Evolutionary conservation across 1,139 yeast genomes (phyloP).

Genomic region (Starmera stellimalicola): DNA sequence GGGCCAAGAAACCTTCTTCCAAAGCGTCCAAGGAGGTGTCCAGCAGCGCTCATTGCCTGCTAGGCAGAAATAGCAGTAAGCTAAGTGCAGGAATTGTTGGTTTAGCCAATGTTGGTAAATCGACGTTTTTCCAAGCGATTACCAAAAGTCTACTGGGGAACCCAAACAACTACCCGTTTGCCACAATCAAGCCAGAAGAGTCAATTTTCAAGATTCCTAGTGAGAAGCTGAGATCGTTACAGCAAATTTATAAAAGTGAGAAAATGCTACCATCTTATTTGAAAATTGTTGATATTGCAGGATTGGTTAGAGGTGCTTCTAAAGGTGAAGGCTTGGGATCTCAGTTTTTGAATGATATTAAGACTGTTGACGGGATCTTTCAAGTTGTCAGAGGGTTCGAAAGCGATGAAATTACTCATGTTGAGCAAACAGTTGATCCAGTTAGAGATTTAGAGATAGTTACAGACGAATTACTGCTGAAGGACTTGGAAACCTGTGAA

Average conservation of each 20-base stretch:
- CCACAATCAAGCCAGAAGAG: slow-evolving; percentile 69
- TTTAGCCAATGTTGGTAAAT: slow-evolving; percentile 69
- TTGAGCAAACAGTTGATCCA: slow-evolving; percentile 57
- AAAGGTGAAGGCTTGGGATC: slow-evolving; percentile 74
- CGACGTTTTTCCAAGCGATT: slow-evolving; percentile 59
- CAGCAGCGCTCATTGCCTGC: slow-evolving; percentile 20
- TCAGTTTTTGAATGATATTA: slow-evolving; percentile 60
- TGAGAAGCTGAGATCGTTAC: slow-evolving; percentile 34
- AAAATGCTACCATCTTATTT: slow-evolving; percentile 47
- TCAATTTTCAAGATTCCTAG: slow-evolving; percentile 52
- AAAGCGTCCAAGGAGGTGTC: slow-evolving; percentile 1
- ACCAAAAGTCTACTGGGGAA: slow-evolving; percentile 64
- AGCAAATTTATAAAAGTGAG: slow-evolving; percentile 37
- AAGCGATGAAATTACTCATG: slow-evolving; percentile 62
- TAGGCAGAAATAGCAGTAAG: slow-evolving; percentile 50
- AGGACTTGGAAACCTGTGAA: slow-evolving; percentile 62
- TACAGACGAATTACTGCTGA: slow-evolving; percentile 61
- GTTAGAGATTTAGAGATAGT: slow-evolving; percentile 59
- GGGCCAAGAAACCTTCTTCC: slow-evolving; percentile 10
- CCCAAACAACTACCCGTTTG: slow-evolving; percentile 76
- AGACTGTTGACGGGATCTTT: slow-evolving; percentile 66
- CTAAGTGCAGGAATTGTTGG: slow-evolving; percentile 52
- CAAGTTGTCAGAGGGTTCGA: slow-evolving; percentile 63
- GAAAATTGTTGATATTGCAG: slow-evolving; percentile 66
- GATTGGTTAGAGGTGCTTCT: slow-evolving; percentile 63